A percentile compares a stretch with the other conserved stretches of the same genome.
These are phyloP conservation scores for Hippophae gyantsensis DNA, from an alignment of 306 rosid species.

Conservation along the genomic window DNA sequence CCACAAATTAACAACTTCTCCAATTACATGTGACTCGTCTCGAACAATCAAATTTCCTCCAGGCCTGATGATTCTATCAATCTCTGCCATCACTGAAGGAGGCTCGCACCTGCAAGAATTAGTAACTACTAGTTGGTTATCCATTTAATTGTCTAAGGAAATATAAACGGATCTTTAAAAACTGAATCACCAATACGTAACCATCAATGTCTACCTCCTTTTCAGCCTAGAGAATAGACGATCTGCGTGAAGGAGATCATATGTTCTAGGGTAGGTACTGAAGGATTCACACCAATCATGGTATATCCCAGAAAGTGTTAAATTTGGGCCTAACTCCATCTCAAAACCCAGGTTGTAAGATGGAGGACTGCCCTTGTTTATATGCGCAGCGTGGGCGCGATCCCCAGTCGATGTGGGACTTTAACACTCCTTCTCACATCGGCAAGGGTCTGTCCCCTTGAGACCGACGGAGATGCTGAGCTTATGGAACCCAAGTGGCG, in stretches of 20 bases:
- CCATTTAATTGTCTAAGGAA: neutral
- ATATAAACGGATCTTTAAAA: neutral
- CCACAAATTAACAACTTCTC: conserved; percentile 58
- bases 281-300: conserved; percentile 97
- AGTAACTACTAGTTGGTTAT: conserved; percentile 6
- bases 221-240: conserved; percentile 68
- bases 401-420: no score
- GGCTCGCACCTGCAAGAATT: conserved; percentile 61
- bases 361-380: no score
- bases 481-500: no score
- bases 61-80: conserved; percentile 76
- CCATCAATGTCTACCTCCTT: conserved; percentile 38
- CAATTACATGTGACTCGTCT: conserved; percentile 54
- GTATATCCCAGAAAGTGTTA: no score
- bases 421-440: no score
- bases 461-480: no score
- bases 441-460: no score
- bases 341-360: no score
- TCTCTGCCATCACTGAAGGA: conserved; percentile 65
- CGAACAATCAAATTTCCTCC: conserved; percentile 71
- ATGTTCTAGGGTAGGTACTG: conserved; percentile 82
- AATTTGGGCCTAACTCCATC: no score
- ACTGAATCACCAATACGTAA: neutral
- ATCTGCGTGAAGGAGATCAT: conserved; percentile 86
- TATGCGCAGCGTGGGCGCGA: no score